A percentile compares a stretch with the other conserved stretches of the same genome.
These are phyloP conservation scores for Elongisporangium anandrum DNA, from an alignment of 352 stramenopile species.

Conservation along the genomic window DNA sequence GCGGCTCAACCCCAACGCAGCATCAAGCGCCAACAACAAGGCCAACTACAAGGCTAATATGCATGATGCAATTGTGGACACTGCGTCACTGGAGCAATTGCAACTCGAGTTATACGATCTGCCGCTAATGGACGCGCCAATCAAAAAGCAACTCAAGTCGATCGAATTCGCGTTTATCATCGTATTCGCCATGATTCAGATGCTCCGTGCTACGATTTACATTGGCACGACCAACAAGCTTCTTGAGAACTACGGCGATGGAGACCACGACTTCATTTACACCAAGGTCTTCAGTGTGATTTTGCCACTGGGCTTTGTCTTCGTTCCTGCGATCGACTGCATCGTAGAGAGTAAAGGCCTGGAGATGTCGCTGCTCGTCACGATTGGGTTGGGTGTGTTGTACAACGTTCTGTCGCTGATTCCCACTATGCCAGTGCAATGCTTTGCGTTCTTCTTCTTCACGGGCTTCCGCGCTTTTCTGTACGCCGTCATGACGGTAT, in stretches of 20 bases:
- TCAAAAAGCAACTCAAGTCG: conserved; percentile 61
- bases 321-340: conserved; percentile 82
- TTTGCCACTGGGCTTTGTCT: conserved; percentile 77
- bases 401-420: conserved; percentile 76
- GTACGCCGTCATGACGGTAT: conserved; percentile 84
- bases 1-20: too few species aligned
- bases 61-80: too few species aligned
- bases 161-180: conserved; percentile 82
- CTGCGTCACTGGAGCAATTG: too few species aligned
- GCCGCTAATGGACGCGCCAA: conserved; percentile 44
- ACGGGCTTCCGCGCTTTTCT: conserved; percentile 82
- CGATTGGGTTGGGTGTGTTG: conserved; percentile 57
- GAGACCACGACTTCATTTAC: conserved; percentile 55
- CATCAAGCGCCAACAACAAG: too few species aligned
- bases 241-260: conserved; percentile 79
- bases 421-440: conserved; percentile 61
- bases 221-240: conserved; percentile 86
- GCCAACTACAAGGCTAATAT: too few species aligned
- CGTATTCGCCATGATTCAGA: conserved; percentile 61
- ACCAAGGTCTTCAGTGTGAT: conserved; percentile 87
- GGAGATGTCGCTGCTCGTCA: conserved; percentile 63
- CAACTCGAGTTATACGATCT: conserved; percentile 22
- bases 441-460: conserved; percentile 73
- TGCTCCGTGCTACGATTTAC: too few species aligned
- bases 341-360: conserved; percentile 71